phyloP scores from a whole-genome alignment of 495 filamentous ascomycete genomes.

The Aspergillus steynii region DNA sequence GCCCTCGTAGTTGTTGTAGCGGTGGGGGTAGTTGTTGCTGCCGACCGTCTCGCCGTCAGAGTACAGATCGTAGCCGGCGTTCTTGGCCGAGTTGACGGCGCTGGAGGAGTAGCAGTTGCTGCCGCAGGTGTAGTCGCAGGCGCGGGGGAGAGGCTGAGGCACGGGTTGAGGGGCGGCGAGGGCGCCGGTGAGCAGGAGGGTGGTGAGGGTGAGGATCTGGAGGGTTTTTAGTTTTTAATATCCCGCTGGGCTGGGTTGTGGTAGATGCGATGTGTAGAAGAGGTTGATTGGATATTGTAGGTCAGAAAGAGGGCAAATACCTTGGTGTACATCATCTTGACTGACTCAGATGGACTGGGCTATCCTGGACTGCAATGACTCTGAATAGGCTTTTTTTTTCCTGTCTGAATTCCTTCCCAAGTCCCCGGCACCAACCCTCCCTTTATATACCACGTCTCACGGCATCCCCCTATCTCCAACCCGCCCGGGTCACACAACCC shows the following conservation, averaged over 20 bases:
- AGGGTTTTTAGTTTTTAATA: background rate
- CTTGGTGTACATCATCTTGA: constrained; percentile 34
- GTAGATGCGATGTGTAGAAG: too few species aligned
- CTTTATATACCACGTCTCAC: background rate
- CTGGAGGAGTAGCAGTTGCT: constrained; percentile 47
- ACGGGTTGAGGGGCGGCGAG: background rate
- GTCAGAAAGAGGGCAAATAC: constrained; percentile 12
- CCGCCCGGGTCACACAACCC: background rate
- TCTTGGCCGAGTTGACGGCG: constrained; percentile 49
- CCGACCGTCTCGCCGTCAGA: constrained; percentile 47
- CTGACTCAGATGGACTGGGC: background rate
- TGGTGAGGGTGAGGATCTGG: constrained; percentile 26
- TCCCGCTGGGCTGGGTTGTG: too few species aligned
- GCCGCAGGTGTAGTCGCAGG: constrained; percentile 52
- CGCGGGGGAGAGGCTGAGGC: background rate
- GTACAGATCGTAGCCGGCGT: constrained; percentile 51
- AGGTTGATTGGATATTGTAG: too few species aligned
- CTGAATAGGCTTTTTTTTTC: too few species aligned
- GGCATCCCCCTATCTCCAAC: background rate
- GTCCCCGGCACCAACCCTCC: background rate
- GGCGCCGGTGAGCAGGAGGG: constrained; percentile 19
- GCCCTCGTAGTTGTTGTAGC: constrained; percentile 73
- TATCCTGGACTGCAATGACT: background rate
- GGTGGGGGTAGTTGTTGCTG: constrained; percentile 62
- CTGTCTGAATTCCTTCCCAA: background rate